Base-by-base conservation (phyloP, 176 grass and related monocot species). In the Leersia perrieri region DNA sequence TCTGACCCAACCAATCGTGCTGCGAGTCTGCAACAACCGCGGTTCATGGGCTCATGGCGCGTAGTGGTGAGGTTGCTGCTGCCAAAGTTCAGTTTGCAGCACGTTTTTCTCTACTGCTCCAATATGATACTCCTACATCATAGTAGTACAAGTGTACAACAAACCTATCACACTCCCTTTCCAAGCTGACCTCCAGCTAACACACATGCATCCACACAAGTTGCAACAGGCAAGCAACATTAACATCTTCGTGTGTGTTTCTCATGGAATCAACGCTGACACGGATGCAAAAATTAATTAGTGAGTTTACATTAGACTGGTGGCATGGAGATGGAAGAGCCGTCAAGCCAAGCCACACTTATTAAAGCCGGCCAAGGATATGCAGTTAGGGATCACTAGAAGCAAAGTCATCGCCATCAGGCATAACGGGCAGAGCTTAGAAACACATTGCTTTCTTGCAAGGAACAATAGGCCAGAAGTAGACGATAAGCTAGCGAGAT, bases 381-480 rank as follows among this genome's bases (percentile, higher is more conserved):
- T 57, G n/a, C 7, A 10, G 25, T 23, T 70, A 66, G 12, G 2
- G 38, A 33, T 34, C 22, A 26, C 35, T 26, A 31, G 44, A 70
- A 78, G 55, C 12, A 57, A 76, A 85, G 77, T 70, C 81, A 55
- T 70, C 13, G 76, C 30, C 81, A 74, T 79, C 70, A 75, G 40
- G 25, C 76, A 12, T 9, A 12, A n/a, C 13, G 58, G 4, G 47
- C 47, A 51, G 47, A 58, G 30, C 16, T 33, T 47, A 25, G 16
- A 44, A 79, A 38, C 32, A 76, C 63, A 1, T 13, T 16, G 31
- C 44, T 92, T 86, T 65, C 90, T 89, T 92, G 83, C 79, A 92
- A 92, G 86, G 57, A 75, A 92, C 86, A 68, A 82, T 18, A 69
- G 63, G 9, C 75, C 60, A 33, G 53, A 58, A 58, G 53, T 58